Conservation (phyloP, 768 basidiomycete species). For the Rhizopogon roseolus region DNA sequence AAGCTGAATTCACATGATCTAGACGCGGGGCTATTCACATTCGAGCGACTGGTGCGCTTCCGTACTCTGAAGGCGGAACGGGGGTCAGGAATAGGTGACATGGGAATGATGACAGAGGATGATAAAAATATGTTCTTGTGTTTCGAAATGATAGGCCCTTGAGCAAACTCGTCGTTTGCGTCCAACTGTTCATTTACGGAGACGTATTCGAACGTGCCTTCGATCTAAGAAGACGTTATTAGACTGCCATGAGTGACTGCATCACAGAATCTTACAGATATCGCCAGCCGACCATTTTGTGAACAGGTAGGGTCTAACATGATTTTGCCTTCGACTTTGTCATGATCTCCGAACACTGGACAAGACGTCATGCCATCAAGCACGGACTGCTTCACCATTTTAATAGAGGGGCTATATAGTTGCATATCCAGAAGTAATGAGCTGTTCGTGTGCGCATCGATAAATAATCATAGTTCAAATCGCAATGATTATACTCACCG, state of each 20-base stretch:
- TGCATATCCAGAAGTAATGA: constrained; percentile 56
- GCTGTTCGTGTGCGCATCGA: constrained; percentile 20
- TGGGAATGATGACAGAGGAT: constrained; percentile 38
- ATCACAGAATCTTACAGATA: constrained; percentile 38
- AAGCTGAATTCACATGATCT: constrained; percentile 46
- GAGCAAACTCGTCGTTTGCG: constrained; percentile 13
- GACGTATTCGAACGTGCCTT: constrained; percentile 53
- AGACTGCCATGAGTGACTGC: neutral
- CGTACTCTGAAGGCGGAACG: constrained; percentile 34
- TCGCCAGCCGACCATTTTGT: constrained; percentile 50
- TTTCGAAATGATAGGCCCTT: constrained; percentile 16
- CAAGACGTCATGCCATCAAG: constrained; percentile 19
- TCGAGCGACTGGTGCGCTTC: constrained; percentile 42
- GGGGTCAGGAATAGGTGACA: constrained; percentile 26
- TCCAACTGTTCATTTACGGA: constrained; percentile 18
- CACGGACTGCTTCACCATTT: constrained; percentile 31
- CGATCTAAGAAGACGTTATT: constrained; percentile 38
- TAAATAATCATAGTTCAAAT: constrained; percentile 5
- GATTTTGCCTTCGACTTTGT: constrained; percentile 57
- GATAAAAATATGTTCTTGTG: constrained; percentile 46
- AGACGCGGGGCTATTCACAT: constrained; percentile 26
- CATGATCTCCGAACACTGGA: constrained; percentile 58
- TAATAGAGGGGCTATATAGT: constrained; percentile 58
- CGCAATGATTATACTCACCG: constrained; percentile 30
- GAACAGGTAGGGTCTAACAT: constrained; percentile 48